Evolutionary conservation across 257 asterid genomes (phyloP).

Genomic region (Striga asiatica): DNA sequence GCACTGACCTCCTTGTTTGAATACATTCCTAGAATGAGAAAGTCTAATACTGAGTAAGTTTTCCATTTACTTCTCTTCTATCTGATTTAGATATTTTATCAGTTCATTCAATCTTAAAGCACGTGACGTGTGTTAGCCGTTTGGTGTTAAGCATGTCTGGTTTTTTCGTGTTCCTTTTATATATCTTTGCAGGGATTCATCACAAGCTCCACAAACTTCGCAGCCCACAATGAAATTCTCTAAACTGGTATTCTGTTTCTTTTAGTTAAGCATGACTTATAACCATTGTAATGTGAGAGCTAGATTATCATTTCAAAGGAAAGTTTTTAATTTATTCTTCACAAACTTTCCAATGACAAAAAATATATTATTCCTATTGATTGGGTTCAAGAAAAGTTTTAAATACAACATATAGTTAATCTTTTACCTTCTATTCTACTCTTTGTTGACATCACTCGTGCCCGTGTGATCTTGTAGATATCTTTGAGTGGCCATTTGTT

Average conservation of each 20-base stretch:
- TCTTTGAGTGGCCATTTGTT: slow-evolving; percentile 93
- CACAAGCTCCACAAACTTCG: slow-evolving; percentile 24
- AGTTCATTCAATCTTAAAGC: not conserved
- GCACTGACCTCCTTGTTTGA: slow-evolving; percentile 58
- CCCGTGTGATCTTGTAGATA: slow-evolving; percentile 41
- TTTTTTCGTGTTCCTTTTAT: slow-evolving; percentile 10
- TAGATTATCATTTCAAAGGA: not conserved
- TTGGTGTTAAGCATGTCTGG: not conserved
- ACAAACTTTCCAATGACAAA: not conserved
- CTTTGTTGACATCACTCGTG: not conserved
- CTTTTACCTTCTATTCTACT: not conserved
- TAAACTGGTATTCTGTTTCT: slow-evolving; percentile 39
- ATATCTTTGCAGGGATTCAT: slow-evolving; percentile 38
- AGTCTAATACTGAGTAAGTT: slow-evolving; percentile 67
- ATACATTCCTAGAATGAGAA: slow-evolving; percentile 83
- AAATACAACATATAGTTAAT: not conserved
- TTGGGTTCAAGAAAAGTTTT: not conserved
- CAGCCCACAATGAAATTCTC: slow-evolving; percentile 51
- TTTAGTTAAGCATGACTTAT: not conserved
- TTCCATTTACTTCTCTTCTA: slow-evolving; percentile 5
- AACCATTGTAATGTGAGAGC: not conserved
- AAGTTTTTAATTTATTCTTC: not conserved
- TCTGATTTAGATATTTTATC: not conserved
- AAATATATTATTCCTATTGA: not conserved
- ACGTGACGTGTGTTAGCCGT: not conserved